Percentiles rank a stretch among this genome's conserved stretches.
Conservation (phyloP, 805 yeast genomes). For the Pichia manshurica region DNA sequence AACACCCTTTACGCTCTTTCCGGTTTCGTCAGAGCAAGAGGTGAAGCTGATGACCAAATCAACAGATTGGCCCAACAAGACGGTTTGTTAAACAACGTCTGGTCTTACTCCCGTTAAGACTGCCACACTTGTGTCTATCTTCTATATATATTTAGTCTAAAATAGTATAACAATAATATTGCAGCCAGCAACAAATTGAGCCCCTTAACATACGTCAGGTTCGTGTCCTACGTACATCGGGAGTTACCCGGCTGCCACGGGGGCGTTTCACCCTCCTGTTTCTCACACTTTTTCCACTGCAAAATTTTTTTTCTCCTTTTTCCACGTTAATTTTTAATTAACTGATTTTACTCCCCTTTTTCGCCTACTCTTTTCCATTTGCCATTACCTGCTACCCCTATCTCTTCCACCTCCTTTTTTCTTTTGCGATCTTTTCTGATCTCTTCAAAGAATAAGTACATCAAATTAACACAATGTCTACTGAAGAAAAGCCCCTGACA, state of each 20-base stretch:
- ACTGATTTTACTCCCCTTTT: not conserved
- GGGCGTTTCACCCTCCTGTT: not conserved
- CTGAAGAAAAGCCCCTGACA: slow-evolving; percentile 39
- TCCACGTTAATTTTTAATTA: no score
- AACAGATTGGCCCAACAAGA: slow-evolving; percentile 99
- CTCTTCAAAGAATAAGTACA: not conserved
- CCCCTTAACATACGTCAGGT: no score
- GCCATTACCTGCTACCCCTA: no score
- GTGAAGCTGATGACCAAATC: slow-evolving; percentile 98
- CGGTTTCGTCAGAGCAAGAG: slow-evolving; percentile 97
- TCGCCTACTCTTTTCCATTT: not conserved
- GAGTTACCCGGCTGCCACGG: slow-evolving; percentile 7
- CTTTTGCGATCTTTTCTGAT: not conserved
- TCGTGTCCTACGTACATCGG: no score
- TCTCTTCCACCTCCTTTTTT: no score
- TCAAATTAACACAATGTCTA: slow-evolving; percentile 32
- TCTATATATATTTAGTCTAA: slow-evolving; percentile 3
- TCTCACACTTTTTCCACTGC: no score
- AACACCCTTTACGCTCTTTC: slow-evolving; percentile 93
- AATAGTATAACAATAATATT: not conserved
- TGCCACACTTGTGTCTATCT: slow-evolving; percentile 2
- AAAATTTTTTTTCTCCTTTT: no score
- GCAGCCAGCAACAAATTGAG: not conserved
- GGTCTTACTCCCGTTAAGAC: slow-evolving; percentile 86
- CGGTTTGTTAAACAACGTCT: slow-evolving; percentile 94